Evolutionary conservation across 1,284 basidiomycete genomes (phyloP), one percentile per base, ranked within the genome.

Genomic region (Leccinum solheimii): DNA sequence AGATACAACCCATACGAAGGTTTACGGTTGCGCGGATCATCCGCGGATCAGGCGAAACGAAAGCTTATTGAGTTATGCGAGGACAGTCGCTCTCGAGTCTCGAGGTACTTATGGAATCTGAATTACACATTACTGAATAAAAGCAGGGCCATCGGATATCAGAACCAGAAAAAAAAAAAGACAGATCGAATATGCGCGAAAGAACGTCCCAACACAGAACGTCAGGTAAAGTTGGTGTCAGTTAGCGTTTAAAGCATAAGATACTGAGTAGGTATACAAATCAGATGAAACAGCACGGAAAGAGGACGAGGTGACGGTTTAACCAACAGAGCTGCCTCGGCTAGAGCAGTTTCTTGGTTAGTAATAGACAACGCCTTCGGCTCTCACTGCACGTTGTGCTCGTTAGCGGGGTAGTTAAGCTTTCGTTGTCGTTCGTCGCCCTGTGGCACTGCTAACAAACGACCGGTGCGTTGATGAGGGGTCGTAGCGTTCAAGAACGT

Each of bases 161-260:
- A 45, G 34, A 52, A 51, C 36, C 55, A 57, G 62, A 58, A 57
- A 62, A 60, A 58, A 57, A 60, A 27, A 49, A 48, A 26, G 13
- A 55, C 11, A 61, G 26, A 27, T 55, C 55, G 56, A 49, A 60
- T 38, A 54, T 51, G 50, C 57, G 50, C 57, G 54, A 57, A 38
- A 57, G 40, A 63, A 61, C 49, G 30, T 13, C 36, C 43, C 56
- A 62, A 59, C 16, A 51, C 62, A 60, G 53, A 58, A 45, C 58
- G 43, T 57, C 60, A 50, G 57, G 64, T 74, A 66, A 64, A 72
- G 32, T 51, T 55, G 50, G 51, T 61, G 57, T 66, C 62, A 58
- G 66, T 72, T 75, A 71, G 64, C 61, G 55, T 71, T 73, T 75
- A 72, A 69, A 53, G 52, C 66, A 75, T 76, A 75, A 76, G 43